Evolutionary conservation across 2,329 filamentous ascomycete genomes (phyloP), one percentile per base, ranked within the genome.

Genomic region (Proliferodiscus dingleyae): DNA sequence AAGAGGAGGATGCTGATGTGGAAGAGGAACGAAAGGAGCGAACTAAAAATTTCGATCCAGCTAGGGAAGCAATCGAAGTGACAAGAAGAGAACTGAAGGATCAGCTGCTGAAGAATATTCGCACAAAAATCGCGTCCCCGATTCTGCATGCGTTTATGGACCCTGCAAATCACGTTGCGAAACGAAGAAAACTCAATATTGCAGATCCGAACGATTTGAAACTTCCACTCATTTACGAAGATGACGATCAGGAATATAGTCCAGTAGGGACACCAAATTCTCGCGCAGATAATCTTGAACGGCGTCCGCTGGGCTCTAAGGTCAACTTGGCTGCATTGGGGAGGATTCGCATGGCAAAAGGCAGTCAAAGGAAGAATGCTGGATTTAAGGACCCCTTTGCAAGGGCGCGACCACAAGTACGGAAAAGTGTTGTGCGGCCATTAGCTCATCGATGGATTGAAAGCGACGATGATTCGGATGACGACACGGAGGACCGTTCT

Each of bases 11-110:
- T 52, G 77, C 83, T 39, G 91, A 96, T 61, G 63, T 91, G 6
- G 89, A 96, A 61, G 86, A 93, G 55, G 91, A 97, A 65, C 96
- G 93, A 70, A 83, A 81, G 61, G 85, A 91, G 57, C 76, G 91
- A 42, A 90, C 90, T 15, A 84, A 85, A 60, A 85, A 94, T 62
- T 80, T 96, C 53, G 91, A 98, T 65, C 91, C 93, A n/a, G 87
- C 91, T 4, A 70, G 74, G 39, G 91, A 94, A 61, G 91, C 93
- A 26, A 73, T 89, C 30, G 82, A 90, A 50, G 77, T 87, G 36
- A 77, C 96, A 43, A 79, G 85, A 41, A 79, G 81, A 43, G 90
- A 97, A 64, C 72, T 98, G 62, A 83, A 80, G 48, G 87, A 94
- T 62, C 93, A 94, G 64, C 71, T 98, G 28, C 81, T 97, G 51